Conservation (phyloP, 352 stramenopile genomes). For the Phytophthora cactorum region DNA sequence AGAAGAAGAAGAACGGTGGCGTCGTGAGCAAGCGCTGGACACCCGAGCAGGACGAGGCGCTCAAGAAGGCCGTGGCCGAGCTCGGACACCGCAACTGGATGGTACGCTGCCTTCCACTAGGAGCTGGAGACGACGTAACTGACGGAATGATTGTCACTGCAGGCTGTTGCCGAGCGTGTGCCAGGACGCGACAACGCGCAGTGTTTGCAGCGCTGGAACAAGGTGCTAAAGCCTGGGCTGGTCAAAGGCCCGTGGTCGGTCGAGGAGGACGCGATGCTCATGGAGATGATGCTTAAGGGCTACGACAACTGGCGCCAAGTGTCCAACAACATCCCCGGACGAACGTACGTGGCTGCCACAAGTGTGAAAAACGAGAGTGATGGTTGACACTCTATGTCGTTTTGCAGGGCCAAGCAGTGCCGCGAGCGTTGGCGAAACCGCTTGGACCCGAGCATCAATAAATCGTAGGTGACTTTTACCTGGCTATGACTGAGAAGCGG, state of each 20-base stretch:
- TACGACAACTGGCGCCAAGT: slow-evolving; percentile 79
- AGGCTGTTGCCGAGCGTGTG: slow-evolving; percentile 72
- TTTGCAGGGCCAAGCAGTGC: slow-evolving; percentile 92
- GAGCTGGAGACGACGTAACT: not conserved
- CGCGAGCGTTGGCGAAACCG: slow-evolving; percentile 97
- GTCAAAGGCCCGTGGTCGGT: slow-evolving; percentile 93
- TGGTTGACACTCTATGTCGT: not conserved
- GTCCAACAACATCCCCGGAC: slow-evolving; percentile 67
- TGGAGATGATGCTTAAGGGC: slow-evolving; percentile 86
- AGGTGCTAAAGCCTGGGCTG: slow-evolving; percentile 92
- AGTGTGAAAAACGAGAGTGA: not conserved
- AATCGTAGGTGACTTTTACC: slow-evolving; percentile 51
- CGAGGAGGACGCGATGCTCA: slow-evolving; percentile 90
- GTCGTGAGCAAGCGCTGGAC: slow-evolving; percentile 78
- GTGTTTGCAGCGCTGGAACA: slow-evolving; percentile 88
- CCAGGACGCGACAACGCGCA: slow-evolving; percentile 77
- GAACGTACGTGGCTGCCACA: slow-evolving; percentile 51
- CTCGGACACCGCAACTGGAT: slow-evolving; percentile 91
- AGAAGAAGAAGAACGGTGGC: slow-evolving; percentile 50
- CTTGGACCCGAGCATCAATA: slow-evolving; percentile 94
- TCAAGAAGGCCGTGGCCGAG: slow-evolving; percentile 78
- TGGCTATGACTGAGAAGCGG: not conserved
- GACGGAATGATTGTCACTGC: slow-evolving; percentile 2
- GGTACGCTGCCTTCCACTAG: slow-evolving; percentile 34
- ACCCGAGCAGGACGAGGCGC: slow-evolving; percentile 84